A percentile compares a stretch with the other conserved stretches of the same genome.
These are phyloP conservation scores for Globisporangium sylvaticum DNA, from an alignment of 352 stramenopile genomes.

Conservation along the genomic window DNA sequence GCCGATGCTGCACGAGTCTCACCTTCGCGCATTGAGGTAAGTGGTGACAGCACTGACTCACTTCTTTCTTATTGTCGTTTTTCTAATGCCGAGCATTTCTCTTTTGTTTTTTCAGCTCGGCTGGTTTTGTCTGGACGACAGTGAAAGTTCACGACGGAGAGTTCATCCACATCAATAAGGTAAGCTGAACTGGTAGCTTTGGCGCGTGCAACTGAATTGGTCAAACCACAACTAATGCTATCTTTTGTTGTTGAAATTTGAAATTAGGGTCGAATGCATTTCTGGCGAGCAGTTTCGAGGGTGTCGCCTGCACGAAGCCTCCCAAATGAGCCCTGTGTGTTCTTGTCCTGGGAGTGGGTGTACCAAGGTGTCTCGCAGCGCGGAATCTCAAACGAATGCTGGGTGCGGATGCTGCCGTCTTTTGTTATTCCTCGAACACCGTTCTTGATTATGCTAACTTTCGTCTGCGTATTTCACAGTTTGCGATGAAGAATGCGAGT, in stretches of 20 bases:
- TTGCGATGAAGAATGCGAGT: constrained; percentile 80
- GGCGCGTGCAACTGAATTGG: not conserved
- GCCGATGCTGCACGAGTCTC: constrained; percentile 71
- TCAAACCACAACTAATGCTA: too few species aligned
- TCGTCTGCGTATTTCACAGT: constrained; percentile 28
- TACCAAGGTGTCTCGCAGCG: constrained; percentile 80
- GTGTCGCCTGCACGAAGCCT: constrained; percentile 23
- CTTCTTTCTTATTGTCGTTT: not conserved
- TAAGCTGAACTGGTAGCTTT: constrained; percentile 4
- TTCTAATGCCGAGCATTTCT: not conserved
- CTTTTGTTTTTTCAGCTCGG: constrained; percentile 26
- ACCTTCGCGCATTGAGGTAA: constrained; percentile 58
- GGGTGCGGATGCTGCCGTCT: constrained; percentile 28
- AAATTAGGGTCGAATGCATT: constrained; percentile 64
- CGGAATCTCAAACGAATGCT: constrained; percentile 79
- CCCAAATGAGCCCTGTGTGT: constrained; percentile 50
- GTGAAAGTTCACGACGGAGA: constrained; percentile 75
- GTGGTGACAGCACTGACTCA: not conserved
- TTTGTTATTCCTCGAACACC: not conserved
- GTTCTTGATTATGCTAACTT: not conserved
- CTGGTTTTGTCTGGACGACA: constrained; percentile 69
- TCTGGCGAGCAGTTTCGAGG: constrained; percentile 74
- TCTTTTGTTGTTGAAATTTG: not conserved
- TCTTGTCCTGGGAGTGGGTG: constrained; percentile 83
- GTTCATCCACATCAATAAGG: constrained; percentile 85